A percentile compares a stretch with the other conserved stretches of the same genome.
Evolutionary conservation across 2,329 filamentous ascomycete genomes (phyloP).

Genomic region (Aspergillus awamori): DNA sequence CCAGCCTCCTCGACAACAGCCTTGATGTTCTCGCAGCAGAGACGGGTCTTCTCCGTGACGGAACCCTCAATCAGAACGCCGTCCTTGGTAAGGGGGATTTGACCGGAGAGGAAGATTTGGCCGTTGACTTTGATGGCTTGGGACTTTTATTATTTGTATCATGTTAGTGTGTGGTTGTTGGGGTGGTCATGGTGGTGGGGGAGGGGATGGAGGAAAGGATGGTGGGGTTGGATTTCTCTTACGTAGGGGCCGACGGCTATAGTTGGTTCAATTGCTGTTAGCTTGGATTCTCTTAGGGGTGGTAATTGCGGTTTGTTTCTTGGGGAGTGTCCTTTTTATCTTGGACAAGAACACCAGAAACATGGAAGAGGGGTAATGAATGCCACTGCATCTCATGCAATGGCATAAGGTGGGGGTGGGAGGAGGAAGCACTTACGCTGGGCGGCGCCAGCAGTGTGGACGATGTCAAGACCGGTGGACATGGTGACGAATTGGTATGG

Average conservation of each 20-base stretch:
- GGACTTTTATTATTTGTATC: slow-evolving; percentile 37
- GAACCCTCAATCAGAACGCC: slow-evolving; percentile 65
- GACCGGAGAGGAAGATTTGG: slow-evolving; percentile 71
- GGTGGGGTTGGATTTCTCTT: slow-evolving; percentile 23
- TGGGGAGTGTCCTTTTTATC: not conserved
- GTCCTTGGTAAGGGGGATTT: slow-evolving; percentile 71
- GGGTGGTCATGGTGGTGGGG: not conserved
- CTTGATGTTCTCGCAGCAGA: slow-evolving; percentile 77
- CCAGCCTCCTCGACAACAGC: slow-evolving; percentile 82
- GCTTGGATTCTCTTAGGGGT: not conserved
- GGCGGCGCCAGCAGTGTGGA: slow-evolving; percentile 49
- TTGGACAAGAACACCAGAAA: too few species aligned
- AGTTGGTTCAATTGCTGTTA: not conserved
- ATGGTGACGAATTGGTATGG: slow-evolving; percentile 31
- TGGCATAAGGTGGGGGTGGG: not conserved
- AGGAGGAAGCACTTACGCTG: slow-evolving; percentile 43
- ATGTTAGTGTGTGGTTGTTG: not conserved
- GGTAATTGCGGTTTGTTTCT: not conserved
- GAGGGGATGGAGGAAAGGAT: slow-evolving; percentile 6
- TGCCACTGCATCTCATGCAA: not conserved
- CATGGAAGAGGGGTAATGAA: too few species aligned
- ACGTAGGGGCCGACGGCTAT: slow-evolving; percentile 49
- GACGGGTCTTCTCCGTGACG: slow-evolving; percentile 69
- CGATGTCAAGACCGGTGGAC: slow-evolving; percentile 43
- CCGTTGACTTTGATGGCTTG: slow-evolving; percentile 69